Evolutionary conservation across 2,329 filamentous ascomycete species (phyloP).

Genomic region (Moelleriella libera): DNA sequence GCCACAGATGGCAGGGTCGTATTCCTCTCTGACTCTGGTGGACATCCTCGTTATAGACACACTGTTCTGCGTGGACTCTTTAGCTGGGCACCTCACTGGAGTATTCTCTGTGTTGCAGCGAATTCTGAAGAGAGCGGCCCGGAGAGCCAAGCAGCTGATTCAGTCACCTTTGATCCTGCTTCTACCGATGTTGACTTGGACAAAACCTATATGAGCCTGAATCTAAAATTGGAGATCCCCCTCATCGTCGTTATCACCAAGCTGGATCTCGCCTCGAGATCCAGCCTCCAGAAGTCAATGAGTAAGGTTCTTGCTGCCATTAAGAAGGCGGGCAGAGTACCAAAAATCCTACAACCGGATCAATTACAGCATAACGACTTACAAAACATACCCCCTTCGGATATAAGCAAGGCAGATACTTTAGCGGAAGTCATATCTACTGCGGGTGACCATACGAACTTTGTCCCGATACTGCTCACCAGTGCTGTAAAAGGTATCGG

Average conservation of each 20-base stretch:
- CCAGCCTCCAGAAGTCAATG: constrained; percentile 54
- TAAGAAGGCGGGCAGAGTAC: constrained; percentile 60
- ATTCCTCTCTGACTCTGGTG: constrained; percentile 84
- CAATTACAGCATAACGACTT: constrained; percentile 35
- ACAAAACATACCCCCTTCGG: constrained; percentile 37
- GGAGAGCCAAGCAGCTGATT: constrained; percentile 20
- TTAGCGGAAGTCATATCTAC: constrained; percentile 36
- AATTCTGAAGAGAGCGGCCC: constrained; percentile 44
- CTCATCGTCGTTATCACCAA: constrained; percentile 81
- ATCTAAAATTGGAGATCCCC: constrained; percentile 64
- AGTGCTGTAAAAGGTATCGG: constrained; percentile 78
- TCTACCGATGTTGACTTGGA: constrained; percentile 55
- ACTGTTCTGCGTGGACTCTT: constrained; percentile 83
- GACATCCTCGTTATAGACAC: constrained; percentile 75
- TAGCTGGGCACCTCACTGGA: constrained; percentile 94
- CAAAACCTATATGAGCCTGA: constrained; percentile 70
- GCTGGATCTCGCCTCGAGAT: constrained; percentile 68
- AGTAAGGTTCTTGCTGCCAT: constrained; percentile 61
- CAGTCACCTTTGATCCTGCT: constrained; percentile 34
- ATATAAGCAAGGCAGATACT: constrained; percentile 43
- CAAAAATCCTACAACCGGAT: constrained; percentile 54
- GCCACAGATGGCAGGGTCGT: constrained; percentile 63
- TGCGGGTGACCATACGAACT: constrained; percentile 25
- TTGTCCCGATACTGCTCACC: constrained; percentile 76
- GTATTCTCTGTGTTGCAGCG: constrained; percentile 72